Evolutionary conservation across 2,329 filamentous ascomycete genomes (phyloP).

Genomic region (Calonectria montana): DNA sequence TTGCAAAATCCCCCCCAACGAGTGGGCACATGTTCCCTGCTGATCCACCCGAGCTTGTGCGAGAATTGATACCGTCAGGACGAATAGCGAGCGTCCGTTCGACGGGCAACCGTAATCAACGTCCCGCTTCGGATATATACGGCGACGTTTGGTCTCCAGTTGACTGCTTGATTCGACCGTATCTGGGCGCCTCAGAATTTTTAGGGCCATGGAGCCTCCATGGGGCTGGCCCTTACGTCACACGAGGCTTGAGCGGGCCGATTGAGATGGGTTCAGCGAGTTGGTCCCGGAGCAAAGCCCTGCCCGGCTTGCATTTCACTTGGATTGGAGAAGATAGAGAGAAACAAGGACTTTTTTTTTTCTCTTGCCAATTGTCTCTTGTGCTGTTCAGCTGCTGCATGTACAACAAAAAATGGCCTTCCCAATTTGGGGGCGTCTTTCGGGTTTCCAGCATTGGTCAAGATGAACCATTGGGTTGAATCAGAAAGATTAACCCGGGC

Average conservation of each 20-base stretch:
- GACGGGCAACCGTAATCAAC: slow-evolving; percentile 20
- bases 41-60: slow-evolving; percentile 16
- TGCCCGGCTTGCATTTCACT: not conserved
- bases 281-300: not conserved
- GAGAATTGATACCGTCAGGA: not conserved
- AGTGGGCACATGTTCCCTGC: slow-evolving; percentile 6
- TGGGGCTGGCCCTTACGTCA: slow-evolving; percentile 35
- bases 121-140: slow-evolving; percentile 26
- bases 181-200: not conserved
- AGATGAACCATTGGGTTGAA: not conserved
- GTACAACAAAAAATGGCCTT: not conserved
- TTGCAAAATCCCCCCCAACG: not conserved
- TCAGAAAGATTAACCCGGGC: not conserved
- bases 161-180: slow-evolving; percentile 13
- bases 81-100: slow-evolving; percentile 23
- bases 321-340: not conserved
- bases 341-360: not conserved
- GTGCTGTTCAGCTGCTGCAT: too few species aligned
- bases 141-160: slow-evolving; percentile 22
- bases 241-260: slow-evolving; percentile 22
- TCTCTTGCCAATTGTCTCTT: not conserved
- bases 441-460: slow-evolving; percentile 26
- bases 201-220: slow-evolving; percentile 8
- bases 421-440: slow-evolving; percentile 10
- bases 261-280: slow-evolving; percentile 21